A percentile compares a stretch with the other conserved stretches of the same genome.
These are phyloP conservation scores for Achaetomiella virescens DNA, from an alignment of 495 filamentous ascomycete species.

Conservation along the genomic window DNA sequence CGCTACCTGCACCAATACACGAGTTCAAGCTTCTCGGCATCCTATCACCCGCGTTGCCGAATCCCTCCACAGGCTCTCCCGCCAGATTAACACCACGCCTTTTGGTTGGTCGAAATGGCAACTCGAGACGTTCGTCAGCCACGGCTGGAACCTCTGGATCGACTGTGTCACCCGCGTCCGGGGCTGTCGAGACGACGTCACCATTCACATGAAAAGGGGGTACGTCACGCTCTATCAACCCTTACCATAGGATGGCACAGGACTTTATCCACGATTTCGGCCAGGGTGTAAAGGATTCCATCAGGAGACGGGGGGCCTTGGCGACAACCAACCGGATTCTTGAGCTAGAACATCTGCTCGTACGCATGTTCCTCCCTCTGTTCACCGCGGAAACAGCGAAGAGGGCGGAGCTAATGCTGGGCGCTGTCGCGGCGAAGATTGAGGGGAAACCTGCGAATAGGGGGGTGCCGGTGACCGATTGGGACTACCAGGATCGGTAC, in stretches of 20 bases:
- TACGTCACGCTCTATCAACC: slow-evolving; percentile 26
- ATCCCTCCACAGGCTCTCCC: background rate
- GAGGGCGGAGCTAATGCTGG: slow-evolving; percentile 16
- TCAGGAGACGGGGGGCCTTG: slow-evolving; percentile 7
- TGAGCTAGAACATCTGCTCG: slow-evolving; percentile 24
- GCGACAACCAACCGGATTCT: slow-evolving; percentile 20
- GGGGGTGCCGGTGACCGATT: background rate
- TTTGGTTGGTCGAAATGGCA: too few relatives aligned
- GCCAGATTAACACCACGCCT: too few relatives aligned
- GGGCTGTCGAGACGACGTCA: slow-evolving; percentile 20
- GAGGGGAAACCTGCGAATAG: slow-evolving; percentile 2
- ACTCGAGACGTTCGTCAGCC: slow-evolving; percentile 12
- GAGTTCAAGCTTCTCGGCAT: slow-evolving; percentile 17
- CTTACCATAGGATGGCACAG: slow-evolving; percentile 8
- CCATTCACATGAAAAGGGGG: slow-evolving; percentile 30
- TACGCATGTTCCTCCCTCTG: slow-evolving; percentile 28
- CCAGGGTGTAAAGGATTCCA: background rate
- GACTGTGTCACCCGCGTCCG: slow-evolving; percentile 7
- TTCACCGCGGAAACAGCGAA: slow-evolving; percentile 11
- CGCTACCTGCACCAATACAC: slow-evolving; percentile 20
- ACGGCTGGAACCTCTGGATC: slow-evolving; percentile 27
- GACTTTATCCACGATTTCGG: slow-evolving; percentile 17
- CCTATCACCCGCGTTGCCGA: slow-evolving; percentile 18
- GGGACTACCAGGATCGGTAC: slow-evolving; percentile 24
- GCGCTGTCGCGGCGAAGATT: slow-evolving; percentile 3